Evolutionary conservation across 2,329 filamentous ascomycete species (phyloP).

Genomic region (Colletotrichum sp.): DNA sequence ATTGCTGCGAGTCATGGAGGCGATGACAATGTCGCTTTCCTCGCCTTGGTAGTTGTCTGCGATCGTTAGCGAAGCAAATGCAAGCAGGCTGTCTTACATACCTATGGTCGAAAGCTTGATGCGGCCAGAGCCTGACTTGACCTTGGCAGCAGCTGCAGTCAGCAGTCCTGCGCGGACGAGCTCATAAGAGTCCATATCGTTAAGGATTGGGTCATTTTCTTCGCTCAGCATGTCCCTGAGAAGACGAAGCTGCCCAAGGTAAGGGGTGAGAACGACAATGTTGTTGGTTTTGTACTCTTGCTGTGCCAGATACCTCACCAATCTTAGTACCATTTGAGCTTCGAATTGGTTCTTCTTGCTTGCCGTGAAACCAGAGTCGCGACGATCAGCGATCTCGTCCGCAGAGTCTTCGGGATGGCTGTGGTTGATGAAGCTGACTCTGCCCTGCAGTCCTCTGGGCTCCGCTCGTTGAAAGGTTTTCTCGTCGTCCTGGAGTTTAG

Average conservation of each 20-base stretch:
- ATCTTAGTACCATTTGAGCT: constrained; percentile 67
- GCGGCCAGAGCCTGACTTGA: constrained; percentile 47
- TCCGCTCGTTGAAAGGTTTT: constrained; percentile 50
- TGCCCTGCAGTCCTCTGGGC: constrained; percentile 62
- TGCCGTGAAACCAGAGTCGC: constrained; percentile 51
- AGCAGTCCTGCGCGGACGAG: constrained; percentile 67
- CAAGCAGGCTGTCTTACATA: constrained; percentile 37
- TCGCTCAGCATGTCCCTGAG: constrained; percentile 57
- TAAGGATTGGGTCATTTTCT: constrained; percentile 69
- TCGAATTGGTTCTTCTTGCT: constrained; percentile 72
- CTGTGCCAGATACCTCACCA: constrained; percentile 71
- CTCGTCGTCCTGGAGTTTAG: constrained; percentile 59
- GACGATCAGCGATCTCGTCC: constrained; percentile 47
- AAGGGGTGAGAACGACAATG: constrained; percentile 74
- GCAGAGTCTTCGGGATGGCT: constrained; percentile 54
- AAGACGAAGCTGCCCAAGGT: constrained; percentile 70
- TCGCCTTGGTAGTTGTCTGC: constrained; percentile 81
- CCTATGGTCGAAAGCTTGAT: constrained; percentile 74
- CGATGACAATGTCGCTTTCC: constrained; percentile 75
- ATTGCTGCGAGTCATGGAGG: constrained; percentile 73
- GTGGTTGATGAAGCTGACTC: constrained; percentile 74
- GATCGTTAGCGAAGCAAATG: neutral
- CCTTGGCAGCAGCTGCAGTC: constrained; percentile 54
- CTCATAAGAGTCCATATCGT: constrained; percentile 71
- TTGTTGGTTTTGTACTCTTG: constrained; percentile 72